phyloP scores from a whole-genome alignment of 805 yeast genomes.

The Yarrowia keelungensis region DNA sequence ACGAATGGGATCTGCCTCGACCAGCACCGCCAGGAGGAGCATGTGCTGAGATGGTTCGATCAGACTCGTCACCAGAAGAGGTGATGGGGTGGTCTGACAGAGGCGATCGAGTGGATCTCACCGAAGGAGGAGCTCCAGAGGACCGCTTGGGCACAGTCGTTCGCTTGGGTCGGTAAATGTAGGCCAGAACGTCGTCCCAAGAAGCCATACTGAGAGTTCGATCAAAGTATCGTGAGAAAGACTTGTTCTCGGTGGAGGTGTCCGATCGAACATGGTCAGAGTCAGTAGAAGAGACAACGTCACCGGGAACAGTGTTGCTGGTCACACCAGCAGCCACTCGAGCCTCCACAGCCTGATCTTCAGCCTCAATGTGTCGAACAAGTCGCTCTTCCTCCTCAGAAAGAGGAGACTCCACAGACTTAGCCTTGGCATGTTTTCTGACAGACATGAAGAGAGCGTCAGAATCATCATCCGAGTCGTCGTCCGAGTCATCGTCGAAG shows the following conservation, averaged over 20 bases:
- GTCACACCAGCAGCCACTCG: slow-evolving; percentile 9
- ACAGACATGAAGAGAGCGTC: slow-evolving; percentile 32
- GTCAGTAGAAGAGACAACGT: slow-evolving; percentile 14
- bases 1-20: slow-evolving; percentile 26
- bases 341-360: slow-evolving; percentile 22
- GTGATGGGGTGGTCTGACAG: slow-evolving; percentile 34
- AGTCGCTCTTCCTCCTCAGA: slow-evolving; percentile 32
- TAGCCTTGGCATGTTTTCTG: neutral
- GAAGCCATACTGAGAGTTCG: slow-evolving; percentile 29
- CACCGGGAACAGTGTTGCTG: neutral
- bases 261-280: slow-evolving; percentile 25
- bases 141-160: slow-evolving; percentile 6
- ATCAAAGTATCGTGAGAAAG: slow-evolving; percentile 31
- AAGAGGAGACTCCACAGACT: slow-evolving; percentile 8
- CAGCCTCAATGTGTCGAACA: slow-evolving; percentile 29
- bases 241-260: slow-evolving; percentile 29
- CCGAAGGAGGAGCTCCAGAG: slow-evolving; percentile 25
- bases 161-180: slow-evolving; percentile 34
- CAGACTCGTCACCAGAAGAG: slow-evolving; percentile 34
- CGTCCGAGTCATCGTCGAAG: slow-evolving; percentile 21
- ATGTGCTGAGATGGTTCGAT: slow-evolving; percentile 24
- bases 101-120: slow-evolving; percentile 6
- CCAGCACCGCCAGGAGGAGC: slow-evolving; percentile 14
- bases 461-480: slow-evolving; percentile 9
- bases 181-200: slow-evolving; percentile 37